Evolutionary conservation across 163 green algal species (phyloP).

Genomic region (Coccomyxa subellipsoidea): DNA sequence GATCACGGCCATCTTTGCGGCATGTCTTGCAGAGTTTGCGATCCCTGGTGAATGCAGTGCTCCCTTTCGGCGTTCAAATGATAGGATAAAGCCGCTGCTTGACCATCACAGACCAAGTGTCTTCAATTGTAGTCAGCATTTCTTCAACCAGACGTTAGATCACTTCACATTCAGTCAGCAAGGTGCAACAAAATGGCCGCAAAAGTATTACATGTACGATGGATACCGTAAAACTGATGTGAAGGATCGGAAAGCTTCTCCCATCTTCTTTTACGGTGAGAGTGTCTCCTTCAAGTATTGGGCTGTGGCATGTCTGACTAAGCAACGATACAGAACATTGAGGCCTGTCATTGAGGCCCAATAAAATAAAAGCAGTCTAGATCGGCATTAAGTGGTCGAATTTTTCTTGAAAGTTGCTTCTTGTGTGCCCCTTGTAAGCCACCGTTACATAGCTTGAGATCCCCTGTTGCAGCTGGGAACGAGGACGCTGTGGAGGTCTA

Average conservation of each 20-base stretch:
- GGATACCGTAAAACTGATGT: background rate
- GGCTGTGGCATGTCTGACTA: too few species aligned
- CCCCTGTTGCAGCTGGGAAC: constrained; percentile 14
- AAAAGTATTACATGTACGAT: background rate
- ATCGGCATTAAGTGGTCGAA: too few species aligned
- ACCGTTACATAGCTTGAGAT: background rate
- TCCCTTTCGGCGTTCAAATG: background rate
- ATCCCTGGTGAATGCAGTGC: background rate
- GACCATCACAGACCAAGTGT: background rate
- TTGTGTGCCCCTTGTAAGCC: too few species aligned
- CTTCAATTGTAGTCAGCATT: background rate
- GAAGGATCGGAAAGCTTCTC: background rate
- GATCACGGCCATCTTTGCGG: too few species aligned
- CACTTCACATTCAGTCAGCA: background rate
- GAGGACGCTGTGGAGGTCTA: constrained; percentile 10
- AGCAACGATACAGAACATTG: too few species aligned
- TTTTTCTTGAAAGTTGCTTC: too few species aligned
- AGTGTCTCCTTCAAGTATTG: background rate
- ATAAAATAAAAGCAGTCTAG: too few species aligned
- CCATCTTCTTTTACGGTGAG: background rate
- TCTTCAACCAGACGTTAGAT: background rate
- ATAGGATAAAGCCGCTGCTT: background rate
- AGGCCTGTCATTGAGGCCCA: too few species aligned
- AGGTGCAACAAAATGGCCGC: background rate
- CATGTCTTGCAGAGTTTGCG: background rate